phyloP scores from a whole-genome alignment of 2,329 filamentous ascomycete species.

The Venturia carpophila region DNA sequence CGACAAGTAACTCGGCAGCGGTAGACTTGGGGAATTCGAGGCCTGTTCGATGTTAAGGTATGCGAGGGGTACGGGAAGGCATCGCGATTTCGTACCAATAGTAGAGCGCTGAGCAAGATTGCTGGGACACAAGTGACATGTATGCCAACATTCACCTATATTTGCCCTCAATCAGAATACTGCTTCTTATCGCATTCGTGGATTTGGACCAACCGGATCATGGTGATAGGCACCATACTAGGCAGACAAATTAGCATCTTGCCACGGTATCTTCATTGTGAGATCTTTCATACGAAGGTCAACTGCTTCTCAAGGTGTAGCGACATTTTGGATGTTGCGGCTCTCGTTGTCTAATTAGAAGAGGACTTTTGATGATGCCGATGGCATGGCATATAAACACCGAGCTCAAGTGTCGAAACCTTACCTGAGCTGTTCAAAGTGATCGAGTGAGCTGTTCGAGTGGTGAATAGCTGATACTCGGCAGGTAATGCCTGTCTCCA shows the following conservation, averaged over 20 bases:
- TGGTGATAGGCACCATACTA: conserved; percentile 82
- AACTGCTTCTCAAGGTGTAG: conserved; percentile 77
- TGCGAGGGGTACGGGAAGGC: not conserved
- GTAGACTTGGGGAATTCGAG: conserved; percentile 49
- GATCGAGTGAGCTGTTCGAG: not conserved
- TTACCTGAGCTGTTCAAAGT: not conserved
- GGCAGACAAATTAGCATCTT: conserved; percentile 1
- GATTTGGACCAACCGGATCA: conserved; percentile 47
- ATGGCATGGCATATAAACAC: conserved; percentile 1
- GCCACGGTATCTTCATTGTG: conserved; percentile 20
- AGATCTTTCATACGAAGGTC: conserved; percentile 58
- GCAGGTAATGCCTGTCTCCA: not conserved
- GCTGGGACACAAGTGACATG: conserved; percentile 73
- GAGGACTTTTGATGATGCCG: not conserved
- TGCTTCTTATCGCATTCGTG: not conserved
- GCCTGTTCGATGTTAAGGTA: conserved; percentile 33
- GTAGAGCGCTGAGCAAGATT: conserved; percentile 62
- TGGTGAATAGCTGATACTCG: not conserved
- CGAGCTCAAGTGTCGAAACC: conserved; percentile 1
- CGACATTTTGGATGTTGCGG: conserved; percentile 33
- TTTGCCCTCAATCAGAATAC: not conserved
- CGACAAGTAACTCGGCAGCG: conserved; percentile 44
- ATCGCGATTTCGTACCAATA: conserved; percentile 51
- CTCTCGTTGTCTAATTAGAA: not conserved
- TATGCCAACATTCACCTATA: conserved; percentile 64